Evolutionary conservation across 768 basidiomycete genomes (phyloP).

Genomic region (Mycena crocata): DNA sequence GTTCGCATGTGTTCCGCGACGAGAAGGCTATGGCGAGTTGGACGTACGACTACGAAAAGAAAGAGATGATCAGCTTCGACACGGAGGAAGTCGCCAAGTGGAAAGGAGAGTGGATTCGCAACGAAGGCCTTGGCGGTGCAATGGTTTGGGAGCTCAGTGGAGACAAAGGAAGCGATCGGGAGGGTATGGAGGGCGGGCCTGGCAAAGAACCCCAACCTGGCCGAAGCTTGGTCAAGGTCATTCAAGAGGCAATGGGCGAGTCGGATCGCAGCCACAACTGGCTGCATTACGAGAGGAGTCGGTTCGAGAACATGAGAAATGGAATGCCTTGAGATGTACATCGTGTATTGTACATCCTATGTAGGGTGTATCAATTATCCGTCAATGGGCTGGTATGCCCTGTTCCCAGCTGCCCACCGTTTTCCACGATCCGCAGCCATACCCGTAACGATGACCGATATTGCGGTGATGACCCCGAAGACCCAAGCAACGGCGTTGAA

Average conservation of each 20-base stretch:
- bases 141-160: slow-evolving; percentile 97
- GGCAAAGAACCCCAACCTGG: slow-evolving; percentile 83
- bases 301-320: slow-evolving; percentile 82
- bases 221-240: slow-evolving; percentile 75
- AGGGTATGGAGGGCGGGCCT: slow-evolving; percentile 78
- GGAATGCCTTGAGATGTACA: slow-evolving; percentile 60
- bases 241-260: slow-evolving; percentile 83
- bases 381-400: slow-evolving; percentile 64
- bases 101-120: slow-evolving; percentile 87
- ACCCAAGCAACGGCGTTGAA: slow-evolving; percentile 74
- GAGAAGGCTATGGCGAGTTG: slow-evolving; percentile 80
- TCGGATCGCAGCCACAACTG: slow-evolving; percentile 82
- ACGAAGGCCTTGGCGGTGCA: slow-evolving; percentile 84
- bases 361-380: slow-evolving; percentile 26
- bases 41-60: slow-evolving; percentile 78
- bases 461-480: slow-evolving; percentile 60
- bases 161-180: slow-evolving; percentile 77
- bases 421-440: slow-evolving; percentile 70
- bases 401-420: slow-evolving; percentile 82
- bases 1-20: slow-evolving; percentile 74
- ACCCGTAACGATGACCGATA: slow-evolving; percentile 72
- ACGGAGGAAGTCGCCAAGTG: slow-evolving; percentile 71
- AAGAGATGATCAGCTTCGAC: slow-evolving; percentile 90
- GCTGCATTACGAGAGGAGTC: slow-evolving; percentile 80
- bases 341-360: slow-evolving; percentile 12